These are phyloP conservation scores for Mortierella sp. DNA, from an alignment of 371 early-diverging fungal genomes.

Conservation along the genomic window DNA sequence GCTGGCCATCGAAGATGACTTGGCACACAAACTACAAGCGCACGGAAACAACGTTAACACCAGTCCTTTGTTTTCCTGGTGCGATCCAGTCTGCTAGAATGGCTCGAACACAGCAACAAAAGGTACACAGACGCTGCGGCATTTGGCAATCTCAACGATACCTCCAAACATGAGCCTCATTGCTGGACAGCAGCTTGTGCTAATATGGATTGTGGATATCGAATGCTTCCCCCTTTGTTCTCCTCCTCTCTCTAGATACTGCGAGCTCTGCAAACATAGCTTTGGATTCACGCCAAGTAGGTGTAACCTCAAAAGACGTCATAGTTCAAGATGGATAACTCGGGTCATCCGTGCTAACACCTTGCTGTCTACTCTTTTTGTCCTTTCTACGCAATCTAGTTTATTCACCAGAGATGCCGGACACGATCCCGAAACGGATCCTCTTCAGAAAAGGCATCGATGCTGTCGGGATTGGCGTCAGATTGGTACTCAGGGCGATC, in stretches of 20 bases:
- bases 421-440: conserved; percentile 65
- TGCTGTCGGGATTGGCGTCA: conserved; percentile 52
- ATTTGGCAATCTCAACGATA: too few species aligned
- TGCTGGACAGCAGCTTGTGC: background rate
- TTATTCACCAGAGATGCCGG: conserved; percentile 81
- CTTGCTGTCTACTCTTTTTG: too few species aligned
- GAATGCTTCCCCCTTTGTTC: too few species aligned
- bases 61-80: background rate
- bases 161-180: background rate
- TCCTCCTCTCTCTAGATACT: conserved; percentile 60
- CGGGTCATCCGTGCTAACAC: too few species aligned
- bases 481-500: conserved; percentile 52
- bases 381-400: conserved; percentile 57
- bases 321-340: too few species aligned
- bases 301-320: conserved; percentile 12
- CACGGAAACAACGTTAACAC: too few species aligned
- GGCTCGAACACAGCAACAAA: conserved; percentile 89
- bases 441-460: conserved; percentile 60
- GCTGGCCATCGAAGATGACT: too few species aligned
- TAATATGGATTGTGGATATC: too few species aligned
- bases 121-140: conserved; percentile 54
- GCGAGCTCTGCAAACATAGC: conserved; percentile 90
- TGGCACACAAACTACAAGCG: too few species aligned
- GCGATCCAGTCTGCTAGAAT: conserved; percentile 76
- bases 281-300: conserved; percentile 88